A percentile compares a stretch with the other conserved stretches of the same genome.
phyloP scores from a whole-genome alignment of 1,139 yeast species.

The Diutina ranongensis region DNA sequence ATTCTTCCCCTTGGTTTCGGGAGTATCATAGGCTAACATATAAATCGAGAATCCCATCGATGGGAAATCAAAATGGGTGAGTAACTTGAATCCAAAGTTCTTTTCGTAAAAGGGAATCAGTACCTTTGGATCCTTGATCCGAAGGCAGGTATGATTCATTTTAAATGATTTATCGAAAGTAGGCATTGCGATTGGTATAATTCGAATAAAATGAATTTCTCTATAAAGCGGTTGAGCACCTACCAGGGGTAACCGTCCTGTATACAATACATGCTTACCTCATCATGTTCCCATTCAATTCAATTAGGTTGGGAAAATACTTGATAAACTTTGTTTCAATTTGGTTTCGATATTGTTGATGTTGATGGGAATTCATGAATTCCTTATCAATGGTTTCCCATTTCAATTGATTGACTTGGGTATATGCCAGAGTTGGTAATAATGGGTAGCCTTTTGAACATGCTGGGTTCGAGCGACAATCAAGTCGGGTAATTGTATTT shows the following conservation, averaged over 20 bases:
- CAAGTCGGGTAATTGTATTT: background rate
- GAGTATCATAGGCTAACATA: constrained; percentile 53
- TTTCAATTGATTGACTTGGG: too few relatives aligned
- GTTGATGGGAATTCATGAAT: too few relatives aligned
- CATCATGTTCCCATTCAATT: background rate
- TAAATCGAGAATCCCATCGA: constrained; percentile 48
- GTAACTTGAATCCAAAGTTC: constrained; percentile 61
- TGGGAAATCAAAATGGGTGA: constrained; percentile 42
- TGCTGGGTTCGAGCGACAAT: background rate
- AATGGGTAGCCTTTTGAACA: too few relatives aligned
- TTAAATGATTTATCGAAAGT: constrained; percentile 25
- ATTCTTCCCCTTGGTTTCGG: constrained; percentile 25
- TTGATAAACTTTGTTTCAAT: background rate
- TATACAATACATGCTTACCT: background rate
- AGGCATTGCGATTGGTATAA: constrained; percentile 16
- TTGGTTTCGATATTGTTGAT: too few relatives aligned
- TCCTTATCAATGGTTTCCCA: too few relatives aligned
- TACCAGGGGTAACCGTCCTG: too few relatives aligned
- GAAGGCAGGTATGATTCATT: constrained; percentile 65
- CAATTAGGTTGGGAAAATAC: background rate
- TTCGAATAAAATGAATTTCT: background rate
- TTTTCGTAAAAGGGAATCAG: constrained; percentile 65
- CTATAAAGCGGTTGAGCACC: too few relatives aligned
- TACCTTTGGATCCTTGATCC: constrained; percentile 71
- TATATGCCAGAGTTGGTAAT: too few relatives aligned